phyloP scores from a whole-genome alignment of 495 filamentous ascomycete species.

The Aspergillus sclerotioniger region DNA sequence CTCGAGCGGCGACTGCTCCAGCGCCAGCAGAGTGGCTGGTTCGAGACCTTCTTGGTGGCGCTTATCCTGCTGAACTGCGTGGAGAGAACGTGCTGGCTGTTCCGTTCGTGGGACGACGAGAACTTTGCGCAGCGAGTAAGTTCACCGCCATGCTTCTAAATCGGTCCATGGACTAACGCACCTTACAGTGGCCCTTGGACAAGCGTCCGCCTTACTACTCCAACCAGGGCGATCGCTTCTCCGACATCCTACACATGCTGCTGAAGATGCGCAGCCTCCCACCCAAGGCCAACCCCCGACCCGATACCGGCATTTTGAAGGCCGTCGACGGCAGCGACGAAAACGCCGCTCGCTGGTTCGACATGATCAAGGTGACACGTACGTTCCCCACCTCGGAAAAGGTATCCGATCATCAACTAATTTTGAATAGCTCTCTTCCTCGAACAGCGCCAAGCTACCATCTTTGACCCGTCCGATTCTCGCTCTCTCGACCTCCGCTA shows the following conservation, averaged over 20 bases:
- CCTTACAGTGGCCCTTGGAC: constrained; percentile 65
- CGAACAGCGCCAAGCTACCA: constrained; percentile 43
- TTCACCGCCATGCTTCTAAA: not conserved
- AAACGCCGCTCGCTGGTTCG: constrained; percentile 57
- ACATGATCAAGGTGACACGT: constrained; percentile 59
- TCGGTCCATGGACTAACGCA: not conserved
- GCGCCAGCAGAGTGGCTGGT: constrained; percentile 66
- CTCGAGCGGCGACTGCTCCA: constrained; percentile 73
- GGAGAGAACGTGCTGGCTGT: constrained; percentile 81
- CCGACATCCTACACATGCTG: constrained; percentile 71
- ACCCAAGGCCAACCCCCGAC: constrained; percentile 54
- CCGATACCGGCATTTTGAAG: constrained; percentile 54
- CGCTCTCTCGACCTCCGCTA: constrained; percentile 67
- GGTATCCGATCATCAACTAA: constrained; percentile 5
- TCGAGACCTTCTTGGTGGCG: constrained; percentile 72
- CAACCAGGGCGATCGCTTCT: constrained; percentile 69
- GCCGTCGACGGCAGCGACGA: constrained; percentile 53
- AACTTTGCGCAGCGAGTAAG: constrained; percentile 41
- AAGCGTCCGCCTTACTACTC: constrained; percentile 62
- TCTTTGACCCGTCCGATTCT: constrained; percentile 63
- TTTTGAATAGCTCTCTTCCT: constrained; percentile 34
- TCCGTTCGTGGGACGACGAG: constrained; percentile 69
- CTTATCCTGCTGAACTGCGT: constrained; percentile 75
- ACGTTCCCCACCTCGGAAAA: constrained; percentile 28
- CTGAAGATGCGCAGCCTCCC: constrained; percentile 69